A percentile compares a stretch with the other conserved stretches of the same genome.
These are phyloP conservation scores for Miamiensis avidus DNA, from an alignment of 169 alveolate genomes.

Conservation along the genomic window DNA sequence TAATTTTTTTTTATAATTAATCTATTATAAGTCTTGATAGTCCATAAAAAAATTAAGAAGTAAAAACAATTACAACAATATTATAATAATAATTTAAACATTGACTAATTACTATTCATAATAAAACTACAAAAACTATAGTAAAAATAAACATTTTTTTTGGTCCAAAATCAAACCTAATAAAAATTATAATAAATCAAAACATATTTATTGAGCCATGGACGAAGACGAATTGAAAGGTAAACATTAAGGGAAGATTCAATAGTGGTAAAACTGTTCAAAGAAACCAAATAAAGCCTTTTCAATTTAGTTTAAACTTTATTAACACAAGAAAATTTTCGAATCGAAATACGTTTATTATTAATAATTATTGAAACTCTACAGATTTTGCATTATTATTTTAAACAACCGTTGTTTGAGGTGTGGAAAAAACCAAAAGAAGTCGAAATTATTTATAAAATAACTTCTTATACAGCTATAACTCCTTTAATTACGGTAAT, in stretches of 20 bases:
- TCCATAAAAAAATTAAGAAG: too few species aligned
- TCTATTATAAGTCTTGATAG: too few species aligned
- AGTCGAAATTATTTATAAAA: not conserved
- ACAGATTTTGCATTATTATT: conserved; percentile 15
- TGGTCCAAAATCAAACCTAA: too few species aligned
- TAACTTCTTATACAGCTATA: not conserved
- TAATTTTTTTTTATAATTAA: too few species aligned
- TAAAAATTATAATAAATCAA: too few species aligned
- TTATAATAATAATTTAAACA: too few species aligned
- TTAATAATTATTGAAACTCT: conserved; percentile 8
- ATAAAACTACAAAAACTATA: too few species aligned
- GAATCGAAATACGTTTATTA: not conserved
- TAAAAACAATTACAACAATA: too few species aligned
- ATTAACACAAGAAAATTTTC: not conserved
- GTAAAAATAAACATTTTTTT: too few species aligned
- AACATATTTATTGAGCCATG: not conserved
- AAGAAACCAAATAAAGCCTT: too few species aligned
- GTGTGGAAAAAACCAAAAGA: not conserved
- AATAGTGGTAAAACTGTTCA: too few species aligned
- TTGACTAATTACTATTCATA: too few species aligned
- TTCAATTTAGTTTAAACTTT: not conserved
- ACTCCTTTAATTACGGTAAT: conserved; percentile 4
- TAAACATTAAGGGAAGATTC: not conserved
- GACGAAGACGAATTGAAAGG: not conserved
- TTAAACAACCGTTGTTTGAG: not conserved